Evolutionary conservation across 495 filamentous ascomycete species (phyloP).

Genomic region (Hyaloscypha bicolor): DNA sequence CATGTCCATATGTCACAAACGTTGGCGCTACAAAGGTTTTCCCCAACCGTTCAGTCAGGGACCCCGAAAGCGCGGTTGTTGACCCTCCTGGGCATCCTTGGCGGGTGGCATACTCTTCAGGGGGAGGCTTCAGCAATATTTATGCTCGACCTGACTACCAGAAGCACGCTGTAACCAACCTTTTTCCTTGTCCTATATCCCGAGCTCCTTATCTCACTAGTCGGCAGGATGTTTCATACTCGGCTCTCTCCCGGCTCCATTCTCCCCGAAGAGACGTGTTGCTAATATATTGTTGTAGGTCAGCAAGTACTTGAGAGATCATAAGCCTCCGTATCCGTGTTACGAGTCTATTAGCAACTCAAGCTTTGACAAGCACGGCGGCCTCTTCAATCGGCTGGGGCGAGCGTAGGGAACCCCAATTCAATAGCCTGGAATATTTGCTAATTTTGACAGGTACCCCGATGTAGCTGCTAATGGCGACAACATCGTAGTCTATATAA

Average conservation of each 20-base stretch:
- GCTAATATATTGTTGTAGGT: slow-evolving; percentile 34
- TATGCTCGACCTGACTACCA: slow-evolving; percentile 63
- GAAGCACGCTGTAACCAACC: slow-evolving; percentile 32
- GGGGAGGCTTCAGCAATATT: slow-evolving; percentile 73
- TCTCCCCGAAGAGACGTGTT: too few relatives aligned
- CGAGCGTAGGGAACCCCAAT: slow-evolving; percentile 12
- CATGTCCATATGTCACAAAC: slow-evolving; percentile 43
- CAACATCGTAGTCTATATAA: slow-evolving; percentile 51
- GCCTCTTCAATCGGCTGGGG: slow-evolving; percentile 44
- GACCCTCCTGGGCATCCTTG: slow-evolving; percentile 27
- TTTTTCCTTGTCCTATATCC: too few relatives aligned
- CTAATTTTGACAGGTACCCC: slow-evolving; percentile 56
- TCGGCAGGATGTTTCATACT: too few relatives aligned
- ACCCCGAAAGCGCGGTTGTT: slow-evolving; percentile 37
- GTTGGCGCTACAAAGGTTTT: slow-evolving; percentile 43
- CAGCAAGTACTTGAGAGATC: slow-evolving; percentile 47
- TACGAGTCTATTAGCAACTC: slow-evolving; percentile 49
- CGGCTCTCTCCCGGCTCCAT: too few relatives aligned
- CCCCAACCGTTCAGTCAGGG: slow-evolving; percentile 26
- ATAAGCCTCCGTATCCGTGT: slow-evolving; percentile 38
- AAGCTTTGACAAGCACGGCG: slow-evolving; percentile 55
- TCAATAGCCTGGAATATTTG: not conserved
- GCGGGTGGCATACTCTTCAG: slow-evolving; percentile 40
- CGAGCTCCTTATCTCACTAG: too few relatives aligned
- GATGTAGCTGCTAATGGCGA: slow-evolving; percentile 68